Evolutionary conservation across 495 filamentous ascomycete species (phyloP), one percentile per base, ranked within the genome.

Genomic region (Tetracladium setigerum): DNA sequence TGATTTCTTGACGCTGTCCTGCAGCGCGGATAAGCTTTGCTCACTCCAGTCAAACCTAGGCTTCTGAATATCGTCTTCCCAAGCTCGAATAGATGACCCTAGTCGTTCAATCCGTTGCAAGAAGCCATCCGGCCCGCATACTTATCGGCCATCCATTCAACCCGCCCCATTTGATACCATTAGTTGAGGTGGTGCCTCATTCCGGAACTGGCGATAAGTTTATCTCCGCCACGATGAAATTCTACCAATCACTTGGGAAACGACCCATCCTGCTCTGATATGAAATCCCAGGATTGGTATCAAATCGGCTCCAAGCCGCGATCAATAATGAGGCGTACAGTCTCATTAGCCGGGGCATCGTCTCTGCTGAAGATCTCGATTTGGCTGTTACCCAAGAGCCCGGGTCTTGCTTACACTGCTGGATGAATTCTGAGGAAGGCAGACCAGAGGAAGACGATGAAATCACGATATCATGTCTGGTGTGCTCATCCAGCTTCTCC

Each of bases 121-220:
- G n/a, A n/a, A n/a, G n/a, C n/a, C n/a, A 76, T 27, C 66, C 49
- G 0, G 30, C 16, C 8, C 63, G 77, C 1, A 53, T 82, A 4
- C 46, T 81, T 0, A 69, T 80, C 4, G 76, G 76, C 15, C 80
- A 82, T 55, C 78, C 78, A 1, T 84, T 77, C 50, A 82, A 83
- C 34, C 79, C 76, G 14, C 80, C 77, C 6, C 76, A 83, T 54
- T 66, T 82, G 24, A 81, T 83, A 70, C 78, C 79, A 0, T 53
- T 82, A 0, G 60, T 82, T n/a, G 77, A 82, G 58, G 59, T 81
- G 44, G 79, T 81, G 1, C 77, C 77, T 0, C 64, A 68, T 0
- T 59, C 67, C 0, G 31, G 49, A 13, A 78, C 77, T 0, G 44
- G 51, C 0, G 18, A 61, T 1, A 57, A 56, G 27, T 46, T 68